A percentile compares a stretch with the other conserved stretches of the same genome.
Evolutionary conservation across 495 filamentous ascomycete genomes (phyloP).

Genomic region (Podospora conica): DNA sequence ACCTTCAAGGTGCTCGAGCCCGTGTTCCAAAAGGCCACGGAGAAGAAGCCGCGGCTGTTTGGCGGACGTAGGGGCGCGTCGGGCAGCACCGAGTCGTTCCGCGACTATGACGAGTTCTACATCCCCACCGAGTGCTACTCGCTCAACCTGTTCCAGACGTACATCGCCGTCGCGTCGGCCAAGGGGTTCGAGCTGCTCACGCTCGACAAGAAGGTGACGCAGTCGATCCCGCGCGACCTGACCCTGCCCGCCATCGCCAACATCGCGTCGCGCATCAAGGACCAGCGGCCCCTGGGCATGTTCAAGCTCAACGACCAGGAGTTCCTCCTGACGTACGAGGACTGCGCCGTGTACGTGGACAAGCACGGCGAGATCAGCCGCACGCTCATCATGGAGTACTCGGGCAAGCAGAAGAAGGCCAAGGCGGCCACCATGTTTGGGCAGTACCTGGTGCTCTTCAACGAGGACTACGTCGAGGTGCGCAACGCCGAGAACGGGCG

Average conservation of each 20-base stretch:
- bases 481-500: constrained; percentile 94
- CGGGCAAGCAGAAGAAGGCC: constrained; percentile 79
- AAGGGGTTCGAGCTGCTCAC: constrained; percentile 95
- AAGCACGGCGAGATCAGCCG: constrained; percentile 94
- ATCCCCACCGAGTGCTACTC: constrained; percentile 93
- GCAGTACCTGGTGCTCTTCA: constrained; percentile 75
- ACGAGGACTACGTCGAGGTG: constrained; percentile 88
- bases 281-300: constrained; percentile 86
- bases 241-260: constrained; percentile 65
- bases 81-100: constrained; percentile 88
- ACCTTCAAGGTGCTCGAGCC: constrained; percentile 97
- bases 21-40: constrained; percentile 78
- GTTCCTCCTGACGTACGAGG: constrained; percentile 88
- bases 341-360: constrained; percentile 95
- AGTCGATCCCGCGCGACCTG: constrained; percentile 77
- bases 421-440: constrained; percentile 68
- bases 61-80: constrained; percentile 43
- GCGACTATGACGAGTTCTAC: constrained; percentile 98
- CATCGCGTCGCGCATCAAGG: constrained; percentile 73
- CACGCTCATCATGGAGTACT: constrained; percentile 94
- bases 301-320: constrained; percentile 89
- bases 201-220: constrained; percentile 89
- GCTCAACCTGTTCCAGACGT: constrained; percentile 91
- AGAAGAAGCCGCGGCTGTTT: constrained; percentile 68
- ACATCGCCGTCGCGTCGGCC: constrained; percentile 82